A percentile compares a stretch with the other conserved stretches of the same genome.
These are phyloP conservation scores for Cercospora zeina DNA, from an alignment of 2,329 filamentous ascomycete species.

Conservation along the genomic window DNA sequence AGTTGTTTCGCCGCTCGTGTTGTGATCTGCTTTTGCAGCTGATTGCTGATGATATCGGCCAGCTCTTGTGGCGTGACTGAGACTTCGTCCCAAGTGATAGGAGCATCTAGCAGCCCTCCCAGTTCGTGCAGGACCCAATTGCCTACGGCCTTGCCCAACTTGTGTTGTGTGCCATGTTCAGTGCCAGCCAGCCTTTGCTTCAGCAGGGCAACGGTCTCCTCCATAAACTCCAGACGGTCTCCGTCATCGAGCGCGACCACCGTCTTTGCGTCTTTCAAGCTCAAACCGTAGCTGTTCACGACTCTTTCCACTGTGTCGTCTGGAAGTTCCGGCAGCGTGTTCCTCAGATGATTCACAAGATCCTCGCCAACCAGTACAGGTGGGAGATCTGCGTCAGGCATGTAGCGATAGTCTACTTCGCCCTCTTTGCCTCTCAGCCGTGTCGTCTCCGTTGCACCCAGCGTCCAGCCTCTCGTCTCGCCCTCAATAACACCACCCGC, in stretches of 20 bases:
- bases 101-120: constrained; percentile 48
- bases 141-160: constrained; percentile 53
- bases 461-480: constrained; percentile 90
- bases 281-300: constrained; percentile 63
- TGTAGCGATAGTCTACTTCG: constrained; percentile 96
- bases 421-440: constrained; percentile 89
- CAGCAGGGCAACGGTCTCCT: constrained; percentile 60
- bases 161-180: constrained; percentile 28
- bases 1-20: constrained; percentile 62
- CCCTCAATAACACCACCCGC: constrained; percentile 72
- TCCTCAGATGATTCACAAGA: constrained; percentile 64
- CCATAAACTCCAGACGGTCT: constrained; percentile 78
- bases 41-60: constrained; percentile 46
- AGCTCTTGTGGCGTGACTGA: constrained; percentile 45
- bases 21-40: constrained; percentile 50
- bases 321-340: constrained; percentile 68
- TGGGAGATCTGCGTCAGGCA: constrained; percentile 90
- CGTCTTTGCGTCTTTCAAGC: constrained; percentile 78
- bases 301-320: constrained; percentile 62
- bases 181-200: constrained; percentile 33
- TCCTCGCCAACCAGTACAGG: constrained; percentile 73
- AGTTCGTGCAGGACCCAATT: constrained; percentile 62
- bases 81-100: constrained; percentile 44
- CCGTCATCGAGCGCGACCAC: constrained; percentile 76
- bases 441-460: constrained; percentile 78